These are phyloP conservation scores for Jimgerdemannia lactiflua DNA, from an alignment of 192 early-diverging fungal genomes.

Conservation along the genomic window DNA sequence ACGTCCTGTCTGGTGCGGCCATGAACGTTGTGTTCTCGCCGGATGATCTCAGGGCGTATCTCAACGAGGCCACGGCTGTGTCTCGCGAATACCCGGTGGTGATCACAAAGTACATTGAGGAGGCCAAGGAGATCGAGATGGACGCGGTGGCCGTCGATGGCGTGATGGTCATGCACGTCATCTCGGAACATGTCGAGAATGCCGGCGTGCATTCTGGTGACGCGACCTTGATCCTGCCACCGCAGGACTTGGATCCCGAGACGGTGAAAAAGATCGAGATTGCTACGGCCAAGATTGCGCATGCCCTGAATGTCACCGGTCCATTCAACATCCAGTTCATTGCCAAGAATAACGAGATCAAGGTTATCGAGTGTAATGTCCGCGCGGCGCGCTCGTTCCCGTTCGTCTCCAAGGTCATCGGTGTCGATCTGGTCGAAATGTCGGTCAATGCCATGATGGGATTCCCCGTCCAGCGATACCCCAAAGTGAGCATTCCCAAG, in stretches of 20 bases:
- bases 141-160: slow-evolving; percentile 97
- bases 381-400: slow-evolving; percentile 96
- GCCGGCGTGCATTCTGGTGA: slow-evolving; percentile 99
- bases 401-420: slow-evolving; percentile 96
- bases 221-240: slow-evolving; percentile 93
- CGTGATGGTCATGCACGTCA: slow-evolving; percentile 89
- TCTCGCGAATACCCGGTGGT: slow-evolving; percentile 96
- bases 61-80: slow-evolving; percentile 88
- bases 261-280: slow-evolving; percentile 91
- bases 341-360: slow-evolving; percentile 99
- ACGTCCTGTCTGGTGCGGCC: slow-evolving; percentile 98
- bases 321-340: slow-evolving; percentile 99
- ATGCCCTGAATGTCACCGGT: slow-evolving; percentile 94
- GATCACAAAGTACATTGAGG: slow-evolving; percentile 97
- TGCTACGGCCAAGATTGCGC: slow-evolving; percentile 89
- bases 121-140: slow-evolving; percentile 98
- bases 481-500: slow-evolving; percentile 63
- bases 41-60: slow-evolving; percentile 80
- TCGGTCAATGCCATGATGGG: slow-evolving; percentile 93
- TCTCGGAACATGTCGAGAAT: slow-evolving; percentile 99
- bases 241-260: slow-evolving; percentile 93
- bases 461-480: slow-evolving; percentile 78
- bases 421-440: slow-evolving; percentile 95
- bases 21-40: slow-evolving; percentile 94
- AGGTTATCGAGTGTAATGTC: slow-evolving; percentile 99